A percentile compares a stretch with the other conserved stretches of the same genome.
Conservation (phyloP, 1,284 basidiomycete genomes). For the Cystobasidium sp. region DNA sequence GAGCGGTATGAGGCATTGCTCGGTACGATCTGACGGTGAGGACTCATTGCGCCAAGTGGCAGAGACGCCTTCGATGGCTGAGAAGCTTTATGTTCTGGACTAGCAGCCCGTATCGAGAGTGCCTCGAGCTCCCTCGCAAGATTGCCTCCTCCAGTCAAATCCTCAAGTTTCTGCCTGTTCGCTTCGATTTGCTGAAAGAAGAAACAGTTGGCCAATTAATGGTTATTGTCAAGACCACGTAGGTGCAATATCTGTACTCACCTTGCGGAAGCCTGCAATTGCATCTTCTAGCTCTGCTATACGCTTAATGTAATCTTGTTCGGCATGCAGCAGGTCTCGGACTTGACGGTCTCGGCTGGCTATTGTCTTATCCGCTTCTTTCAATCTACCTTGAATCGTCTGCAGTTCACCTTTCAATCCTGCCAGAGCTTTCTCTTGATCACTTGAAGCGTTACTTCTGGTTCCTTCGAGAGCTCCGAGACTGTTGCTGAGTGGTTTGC, state of each 20-base stretch:
- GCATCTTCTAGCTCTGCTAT: constrained; percentile 3
- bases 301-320: neutral
- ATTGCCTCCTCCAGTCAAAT: neutral
- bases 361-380: neutral
- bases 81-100: neutral
- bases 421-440: neutral
- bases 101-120: neutral
- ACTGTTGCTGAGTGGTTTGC: constrained; percentile 8
- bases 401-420: neutral
- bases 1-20: neutral
- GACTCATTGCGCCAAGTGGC: constrained; percentile 12
- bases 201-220: too few relatives aligned
- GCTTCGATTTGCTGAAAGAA: constrained; percentile 16
- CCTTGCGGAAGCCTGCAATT: constrained; percentile 10
- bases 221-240: neutral
- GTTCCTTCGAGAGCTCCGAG: neutral
- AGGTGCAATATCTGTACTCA: neutral
- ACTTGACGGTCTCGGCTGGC: neutral
- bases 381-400: neutral
- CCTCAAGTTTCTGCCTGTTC: neutral
- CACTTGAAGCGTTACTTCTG: neutral
- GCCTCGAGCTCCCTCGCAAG: neutral
- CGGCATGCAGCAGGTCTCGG: neutral
- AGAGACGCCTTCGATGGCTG: neutral
- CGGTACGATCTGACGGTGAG: neutral